Percentiles rank a stretch among this genome's conserved stretches.
phyloP scores from a whole-genome alignment of 108 stramenopile genomes.

The Cyclotella cryptica region DNA sequence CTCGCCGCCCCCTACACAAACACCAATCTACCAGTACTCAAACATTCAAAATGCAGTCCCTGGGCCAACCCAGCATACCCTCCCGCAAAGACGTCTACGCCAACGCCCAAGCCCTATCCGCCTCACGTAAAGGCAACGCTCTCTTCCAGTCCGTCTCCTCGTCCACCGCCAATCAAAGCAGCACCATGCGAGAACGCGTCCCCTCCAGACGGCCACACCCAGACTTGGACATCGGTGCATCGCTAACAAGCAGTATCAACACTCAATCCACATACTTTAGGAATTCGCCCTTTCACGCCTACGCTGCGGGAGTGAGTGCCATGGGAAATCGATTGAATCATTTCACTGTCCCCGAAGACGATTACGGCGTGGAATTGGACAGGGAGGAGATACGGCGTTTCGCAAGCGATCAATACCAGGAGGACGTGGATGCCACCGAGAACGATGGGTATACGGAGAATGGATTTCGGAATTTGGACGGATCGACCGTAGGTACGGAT shows the following conservation, averaged over 20 bases:
- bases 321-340: slow-evolving; percentile 25
- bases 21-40: too few species aligned
- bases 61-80: not conserved
- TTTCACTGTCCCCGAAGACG: slow-evolving; percentile 13
- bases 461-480: not conserved
- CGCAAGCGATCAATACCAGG: not conserved
- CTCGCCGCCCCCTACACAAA: too few species aligned
- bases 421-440: not conserved
- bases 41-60: not conserved
- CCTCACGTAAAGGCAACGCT: slow-evolving; percentile 11
- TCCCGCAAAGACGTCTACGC: slow-evolving; percentile 10
- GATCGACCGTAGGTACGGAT: not conserved
- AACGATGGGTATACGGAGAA: not conserved
- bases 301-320: not conserved
- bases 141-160: slow-evolving; percentile 2
- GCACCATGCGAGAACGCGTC: not conserved
- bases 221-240: not conserved
- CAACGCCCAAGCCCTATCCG: slow-evolving; percentile 8
- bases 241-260: not conserved
- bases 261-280: not conserved
- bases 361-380: slow-evolving; percentile 20
- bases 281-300: not conserved
- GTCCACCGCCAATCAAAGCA: not conserved
- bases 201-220: not conserved
- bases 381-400: slow-evolving; percentile 22